These are phyloP conservation scores for Cardamine occulta DNA, from an alignment of 345 rosid species.

Conservation along the genomic window DNA sequence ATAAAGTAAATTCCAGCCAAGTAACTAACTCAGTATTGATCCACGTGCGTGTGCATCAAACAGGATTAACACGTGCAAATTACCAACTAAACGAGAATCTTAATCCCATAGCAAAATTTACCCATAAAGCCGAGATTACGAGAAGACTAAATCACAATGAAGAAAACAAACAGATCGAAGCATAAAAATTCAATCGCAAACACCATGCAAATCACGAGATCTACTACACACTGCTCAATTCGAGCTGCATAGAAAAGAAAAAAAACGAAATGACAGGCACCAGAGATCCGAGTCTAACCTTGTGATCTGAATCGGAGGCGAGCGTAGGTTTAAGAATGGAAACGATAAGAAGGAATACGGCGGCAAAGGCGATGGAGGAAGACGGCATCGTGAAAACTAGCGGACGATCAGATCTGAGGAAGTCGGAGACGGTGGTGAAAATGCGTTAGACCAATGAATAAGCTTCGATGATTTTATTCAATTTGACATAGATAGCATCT, in stretches of 20 bases:
- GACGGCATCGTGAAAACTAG: constrained; percentile 65
- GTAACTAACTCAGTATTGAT: neutral
- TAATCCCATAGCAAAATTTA: constrained; percentile 11
- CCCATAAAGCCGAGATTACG: neutral
- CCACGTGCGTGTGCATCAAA: constrained; percentile 2
- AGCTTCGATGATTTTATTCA: constrained; percentile 20
- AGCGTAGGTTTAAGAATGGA: constrained; percentile 48
- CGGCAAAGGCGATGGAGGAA: constrained; percentile 37
- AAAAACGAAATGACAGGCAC: neutral
- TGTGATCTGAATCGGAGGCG: constrained; percentile 94
- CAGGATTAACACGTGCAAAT: constrained; percentile 2
- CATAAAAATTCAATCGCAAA: neutral
- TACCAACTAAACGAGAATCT: neutral
- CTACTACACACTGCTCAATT: constrained; percentile 35
- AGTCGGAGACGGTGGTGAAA: constrained; percentile 26
- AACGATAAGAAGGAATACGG: constrained; percentile 45
- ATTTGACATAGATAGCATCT: constrained; percentile 10
- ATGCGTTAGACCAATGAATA: constrained; percentile 25
- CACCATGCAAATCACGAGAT: constrained; percentile 46
- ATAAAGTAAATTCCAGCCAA: neutral
- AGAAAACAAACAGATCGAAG: constrained; percentile 18
- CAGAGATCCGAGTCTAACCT: constrained; percentile 56
- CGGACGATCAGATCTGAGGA: constrained; percentile 55
- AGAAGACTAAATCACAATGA: constrained; percentile 2
- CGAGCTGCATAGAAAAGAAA: neutral